These are phyloP conservation scores for Chaetomium strumarium DNA, from an alignment of 2,329 filamentous ascomycete species.

Conservation along the genomic window DNA sequence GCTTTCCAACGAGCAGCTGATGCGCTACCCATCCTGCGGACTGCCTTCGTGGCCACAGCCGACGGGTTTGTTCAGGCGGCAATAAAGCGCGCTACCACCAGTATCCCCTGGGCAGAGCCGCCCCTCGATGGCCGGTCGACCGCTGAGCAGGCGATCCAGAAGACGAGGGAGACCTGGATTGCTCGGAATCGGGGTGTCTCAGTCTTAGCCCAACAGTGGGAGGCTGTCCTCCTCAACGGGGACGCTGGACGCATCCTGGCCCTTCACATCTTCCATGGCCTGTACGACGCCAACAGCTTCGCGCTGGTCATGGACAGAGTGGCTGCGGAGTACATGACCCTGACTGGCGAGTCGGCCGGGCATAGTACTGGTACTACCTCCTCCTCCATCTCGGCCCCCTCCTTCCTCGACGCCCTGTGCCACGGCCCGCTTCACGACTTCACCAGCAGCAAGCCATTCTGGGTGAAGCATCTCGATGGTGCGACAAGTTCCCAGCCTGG, in stretches of 20 bases:
- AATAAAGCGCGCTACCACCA: conserved; percentile 37
- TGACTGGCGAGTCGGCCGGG: conserved; percentile 1
- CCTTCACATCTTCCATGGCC: conserved; percentile 72
- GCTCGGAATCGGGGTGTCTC: conserved; percentile 44
- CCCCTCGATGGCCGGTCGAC: conserved; percentile 29
- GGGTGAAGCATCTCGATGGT: conserved; percentile 51
- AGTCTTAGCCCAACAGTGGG: conserved; percentile 46
- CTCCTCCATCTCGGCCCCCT: conserved; percentile 33
- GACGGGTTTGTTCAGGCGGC: conserved; percentile 75
- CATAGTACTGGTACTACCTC: too few relatives aligned
- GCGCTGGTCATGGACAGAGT: conserved; percentile 59
- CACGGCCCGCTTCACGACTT: conserved; percentile 59
- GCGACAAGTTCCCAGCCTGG: conserved; percentile 26
- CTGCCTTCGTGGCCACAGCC: conserved; percentile 63
- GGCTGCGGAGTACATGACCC: conserved; percentile 41
- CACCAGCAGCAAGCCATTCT: conserved; percentile 51
- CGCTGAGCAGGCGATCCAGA: conserved; percentile 7
- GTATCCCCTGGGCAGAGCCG: conserved; percentile 41
- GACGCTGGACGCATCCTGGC: conserved; percentile 38
- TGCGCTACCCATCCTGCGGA: conserved; percentile 61
- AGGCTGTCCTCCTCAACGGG: conserved; percentile 38
- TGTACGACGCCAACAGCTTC: conserved; percentile 83
- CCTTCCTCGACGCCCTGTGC: conserved; percentile 61
- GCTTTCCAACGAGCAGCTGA: conserved; percentile 54
- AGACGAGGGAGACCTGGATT: conserved; percentile 46